These are phyloP conservation scores for Exobasidium rhododendri DNA, from an alignment of 1,284 basidiomycete genomes.

Conservation along the genomic window DNA sequence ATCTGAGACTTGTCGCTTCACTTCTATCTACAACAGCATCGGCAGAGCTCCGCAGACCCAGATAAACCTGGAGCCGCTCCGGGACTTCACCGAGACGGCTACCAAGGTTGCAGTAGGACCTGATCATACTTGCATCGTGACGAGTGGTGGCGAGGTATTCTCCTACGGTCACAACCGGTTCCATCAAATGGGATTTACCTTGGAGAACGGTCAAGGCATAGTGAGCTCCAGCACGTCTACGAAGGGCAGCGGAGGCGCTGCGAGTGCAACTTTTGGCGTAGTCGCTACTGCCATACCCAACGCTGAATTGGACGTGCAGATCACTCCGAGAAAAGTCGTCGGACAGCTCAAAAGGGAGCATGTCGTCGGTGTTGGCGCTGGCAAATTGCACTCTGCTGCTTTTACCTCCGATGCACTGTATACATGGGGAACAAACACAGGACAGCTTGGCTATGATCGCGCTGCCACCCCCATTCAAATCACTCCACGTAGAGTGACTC, in stretches of 20 bases:
- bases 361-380: slow-evolving; percentile 80
- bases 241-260: slow-evolving; percentile 56
- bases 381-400: slow-evolving; percentile 80
- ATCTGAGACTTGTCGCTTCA: slow-evolving; percentile 58
- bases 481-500: slow-evolving; percentile 74
- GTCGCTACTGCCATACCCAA: slow-evolving; percentile 18
- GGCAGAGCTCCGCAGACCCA: slow-evolving; percentile 77
- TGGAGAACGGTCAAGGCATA: slow-evolving; percentile 62
- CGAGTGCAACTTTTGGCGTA: slow-evolving; percentile 24
- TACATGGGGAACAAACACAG: slow-evolving; percentile 93
- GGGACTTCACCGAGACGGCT: slow-evolving; percentile 62
- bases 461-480: slow-evolving; percentile 72
- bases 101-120: slow-evolving; percentile 73
- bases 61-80: slow-evolving; percentile 66
- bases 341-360: slow-evolving; percentile 76
- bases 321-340: slow-evolving; percentile 70
- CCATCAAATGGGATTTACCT: slow-evolving; percentile 76
- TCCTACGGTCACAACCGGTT: slow-evolving; percentile 79
- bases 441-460: slow-evolving; percentile 72
- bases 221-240: slow-evolving; percentile 32
- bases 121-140: slow-evolving; percentile 87
- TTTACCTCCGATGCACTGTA: slow-evolving; percentile 81
- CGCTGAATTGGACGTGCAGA: slow-evolving; percentile 63
- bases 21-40: no score
- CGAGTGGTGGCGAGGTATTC: slow-evolving; percentile 73